phyloP scores from a whole-genome alignment of 2,329 filamentous ascomycete species.

The Aureobasidium melanogenum region DNA sequence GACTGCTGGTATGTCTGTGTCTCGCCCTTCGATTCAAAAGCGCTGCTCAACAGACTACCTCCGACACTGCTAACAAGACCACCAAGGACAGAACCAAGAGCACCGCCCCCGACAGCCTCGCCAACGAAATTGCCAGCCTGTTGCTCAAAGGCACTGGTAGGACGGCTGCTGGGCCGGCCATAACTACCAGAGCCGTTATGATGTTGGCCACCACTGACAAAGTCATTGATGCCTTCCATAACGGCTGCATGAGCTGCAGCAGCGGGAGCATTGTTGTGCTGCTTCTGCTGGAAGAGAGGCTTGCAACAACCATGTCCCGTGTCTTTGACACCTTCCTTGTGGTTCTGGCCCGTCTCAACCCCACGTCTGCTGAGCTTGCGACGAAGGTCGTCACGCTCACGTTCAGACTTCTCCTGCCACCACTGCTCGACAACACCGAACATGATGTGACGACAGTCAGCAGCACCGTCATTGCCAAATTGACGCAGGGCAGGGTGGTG shows the following conservation, averaged over 20 bases:
- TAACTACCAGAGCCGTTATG: slow-evolving; percentile 8
- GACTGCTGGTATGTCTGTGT: slow-evolving; percentile 45
- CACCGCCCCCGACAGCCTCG: slow-evolving; percentile 55
- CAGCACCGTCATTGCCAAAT: slow-evolving; percentile 48
- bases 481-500: slow-evolving; percentile 74
- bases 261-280: slow-evolving; percentile 36
- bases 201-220: slow-evolving; percentile 17
- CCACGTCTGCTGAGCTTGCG: slow-evolving; percentile 69
- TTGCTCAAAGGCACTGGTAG: slow-evolving; percentile 17
- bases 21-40: slow-evolving; percentile 39
- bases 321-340: slow-evolving; percentile 77
- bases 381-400: slow-evolving; percentile 59
- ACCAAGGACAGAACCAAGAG: slow-evolving; percentile 61
- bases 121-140: slow-evolving; percentile 45
- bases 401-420: slow-evolving; percentile 62
- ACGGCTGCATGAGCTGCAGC: slow-evolving; percentile 26
- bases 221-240: slow-evolving; percentile 24
- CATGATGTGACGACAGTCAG: slow-evolving; percentile 66
- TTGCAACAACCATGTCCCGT: slow-evolving; percentile 80
- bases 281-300: slow-evolving; percentile 66
- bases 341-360: slow-evolving; percentile 69
- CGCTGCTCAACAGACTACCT: slow-evolving; percentile 55
- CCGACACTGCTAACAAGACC: slow-evolving; percentile 52
- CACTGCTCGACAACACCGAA: slow-evolving; percentile 73
- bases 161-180: slow-evolving; percentile 33